These are phyloP conservation scores for Arachis stenosperma DNA, from an alignment of 306 rosid genomes.

Conservation along the genomic window DNA sequence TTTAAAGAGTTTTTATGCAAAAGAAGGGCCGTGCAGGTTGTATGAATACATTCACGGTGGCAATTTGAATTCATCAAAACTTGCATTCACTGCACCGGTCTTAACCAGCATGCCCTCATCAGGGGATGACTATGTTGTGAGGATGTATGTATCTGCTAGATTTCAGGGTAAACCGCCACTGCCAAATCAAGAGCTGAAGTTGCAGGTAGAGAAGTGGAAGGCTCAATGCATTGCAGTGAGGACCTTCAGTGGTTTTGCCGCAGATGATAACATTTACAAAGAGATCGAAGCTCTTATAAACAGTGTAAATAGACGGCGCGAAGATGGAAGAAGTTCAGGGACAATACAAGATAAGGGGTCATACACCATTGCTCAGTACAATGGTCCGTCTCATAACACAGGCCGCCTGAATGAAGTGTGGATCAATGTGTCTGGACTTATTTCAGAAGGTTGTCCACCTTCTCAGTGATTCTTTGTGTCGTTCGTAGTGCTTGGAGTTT, in stretches of 20 bases:
- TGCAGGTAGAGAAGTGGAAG: conserved; percentile 59
- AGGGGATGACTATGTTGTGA: conserved; percentile 47
- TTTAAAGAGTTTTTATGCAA: no score
- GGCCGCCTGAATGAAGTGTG: conserved; percentile 78
- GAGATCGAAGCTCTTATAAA: conserved; percentile 56
- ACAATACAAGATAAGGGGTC: conserved; percentile 41
- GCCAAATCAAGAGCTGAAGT: conserved; percentile 59
- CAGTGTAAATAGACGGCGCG: conserved; percentile 46
- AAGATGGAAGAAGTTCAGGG: conserved; percentile 23
- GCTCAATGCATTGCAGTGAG: conserved; percentile 66
- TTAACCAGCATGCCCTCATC: conserved; percentile 54
- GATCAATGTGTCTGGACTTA: conserved; percentile 52
- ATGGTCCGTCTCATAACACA: conserved; percentile 45
- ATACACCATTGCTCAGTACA: conserved; percentile 74
- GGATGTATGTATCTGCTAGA: conserved; percentile 46
- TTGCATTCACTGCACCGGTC: conserved; percentile 64
- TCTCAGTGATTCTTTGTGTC: conserved; percentile 5
- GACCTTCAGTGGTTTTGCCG: conserved; percentile 70
- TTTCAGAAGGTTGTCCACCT: conserved; percentile 40
- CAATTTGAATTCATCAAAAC: conserved; percentile 51
- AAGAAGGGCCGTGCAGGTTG: conserved; percentile 47
- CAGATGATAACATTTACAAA: conserved; percentile 52
- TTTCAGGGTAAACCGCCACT: conserved; percentile 53
- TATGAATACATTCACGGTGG: conserved; percentile 72
- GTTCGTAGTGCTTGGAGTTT: not conserved